Percentiles rank a stretch among this genome's conserved stretches.
phyloP scores from a whole-genome alignment of 345 rosid genomes.

The Hypericum perforatum region DNA sequence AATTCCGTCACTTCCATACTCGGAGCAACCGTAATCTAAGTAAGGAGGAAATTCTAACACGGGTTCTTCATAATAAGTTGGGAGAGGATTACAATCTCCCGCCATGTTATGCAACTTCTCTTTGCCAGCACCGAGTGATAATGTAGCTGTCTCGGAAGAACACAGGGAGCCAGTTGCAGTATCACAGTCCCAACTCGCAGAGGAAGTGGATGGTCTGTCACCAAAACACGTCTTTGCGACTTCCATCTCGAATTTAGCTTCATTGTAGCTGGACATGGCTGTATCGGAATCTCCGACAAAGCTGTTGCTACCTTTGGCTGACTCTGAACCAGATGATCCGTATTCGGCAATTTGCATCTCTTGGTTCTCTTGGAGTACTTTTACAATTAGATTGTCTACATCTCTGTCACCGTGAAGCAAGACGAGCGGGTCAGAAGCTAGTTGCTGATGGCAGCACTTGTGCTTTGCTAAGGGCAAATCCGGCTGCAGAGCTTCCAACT shows the following conservation, averaged over 20 bases:
- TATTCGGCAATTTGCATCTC: slow-evolving; percentile 9
- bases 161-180: slow-evolving; percentile 10
- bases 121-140: slow-evolving; percentile 5
- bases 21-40: slow-evolving; percentile 18
- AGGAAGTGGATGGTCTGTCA: slow-evolving; percentile 21
- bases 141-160: slow-evolving; percentile 10
- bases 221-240: slow-evolving; percentile 6
- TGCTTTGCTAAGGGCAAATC: slow-evolving; percentile 46
- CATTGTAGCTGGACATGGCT: slow-evolving; percentile 10
- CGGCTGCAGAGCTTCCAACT: slow-evolving; percentile 33
- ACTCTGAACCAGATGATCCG: slow-evolving; percentile 24
- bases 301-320: slow-evolving; percentile 41
- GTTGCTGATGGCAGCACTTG: slow-evolving; percentile 29
- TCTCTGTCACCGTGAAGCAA: slow-evolving; percentile 10
- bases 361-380: slow-evolving; percentile 8
- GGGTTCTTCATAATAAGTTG: slow-evolving; percentile 14
- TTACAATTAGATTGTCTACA: slow-evolving; percentile 7
- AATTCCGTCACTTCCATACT: slow-evolving; percentile 20
- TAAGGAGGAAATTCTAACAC: slow-evolving; percentile 17
- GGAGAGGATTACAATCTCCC: slow-evolving; percentile 10
- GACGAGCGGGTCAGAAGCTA: slow-evolving; percentile 11
- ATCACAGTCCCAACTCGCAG: slow-evolving; percentile 7
- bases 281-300: slow-evolving; percentile 25
- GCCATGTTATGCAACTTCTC: slow-evolving; percentile 9
- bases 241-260: slow-evolving; percentile 17